Evolutionary conservation across 495 filamentous ascomycete genomes (phyloP), one percentile per base, ranked within the genome.

Genomic region (Letharia lupina): DNA sequence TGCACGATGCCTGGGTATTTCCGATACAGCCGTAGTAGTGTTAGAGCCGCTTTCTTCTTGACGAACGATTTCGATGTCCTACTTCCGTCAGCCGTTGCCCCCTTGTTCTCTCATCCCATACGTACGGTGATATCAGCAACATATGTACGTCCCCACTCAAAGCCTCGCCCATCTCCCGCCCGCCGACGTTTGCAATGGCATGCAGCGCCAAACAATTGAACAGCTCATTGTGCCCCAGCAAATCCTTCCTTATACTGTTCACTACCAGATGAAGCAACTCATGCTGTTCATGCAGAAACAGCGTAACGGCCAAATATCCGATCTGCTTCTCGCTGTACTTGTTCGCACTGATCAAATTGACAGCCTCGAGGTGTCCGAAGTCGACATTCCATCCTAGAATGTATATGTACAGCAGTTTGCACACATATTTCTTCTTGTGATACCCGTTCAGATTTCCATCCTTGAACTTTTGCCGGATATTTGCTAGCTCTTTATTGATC

Each of bases 281-380:
- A 77, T 99, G 95, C 69, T 96, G 83, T 75, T 99, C 95, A 77
- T 99, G 94, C 35, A 99, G 80, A 76, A 99, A 98, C 45, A 99
- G 81, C 5, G 95, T 99, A 71, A 99, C 94, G 10, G 94, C 95
- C 68, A 99, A 81, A 73, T 99, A 99, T 59, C 95, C 95, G 70
- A 99, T 99, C 78, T 99, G 95, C 79, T 99, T 99, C 75, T 99
- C 95, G 8, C 94, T 98, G 77, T 97, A 99, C 74, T 98, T 98
- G 70, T 81, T 91, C 33, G 92, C 93, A 8, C 93, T 96, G 64
- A 99, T 93, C 65, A 99, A 84, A 69, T 97, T 97, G 75, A 99
- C 93, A 12, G 95, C 95, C 77, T 99, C 95, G 45, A 98, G 85
- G 74, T 99, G 95, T 33, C 95, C 95, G 74, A 99, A 99, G 75